Conservation (phyloP, 2,329 filamentous ascomycete genomes). For the Akanthomyces dipterigenus region DNA sequence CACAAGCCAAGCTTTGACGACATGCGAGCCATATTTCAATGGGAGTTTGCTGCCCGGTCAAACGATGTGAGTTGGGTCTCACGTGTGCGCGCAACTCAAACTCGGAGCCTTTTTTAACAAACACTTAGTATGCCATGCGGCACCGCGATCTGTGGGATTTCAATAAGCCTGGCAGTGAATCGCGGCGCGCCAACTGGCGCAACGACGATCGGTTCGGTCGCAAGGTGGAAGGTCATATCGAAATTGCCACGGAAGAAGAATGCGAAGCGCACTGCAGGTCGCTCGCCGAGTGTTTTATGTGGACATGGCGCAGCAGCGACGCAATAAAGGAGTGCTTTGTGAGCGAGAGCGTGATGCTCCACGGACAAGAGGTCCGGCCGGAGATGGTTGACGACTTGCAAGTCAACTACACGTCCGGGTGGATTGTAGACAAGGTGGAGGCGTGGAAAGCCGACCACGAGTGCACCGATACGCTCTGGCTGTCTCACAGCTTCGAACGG, state of each 20-base stretch:
- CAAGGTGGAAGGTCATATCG: neutral
- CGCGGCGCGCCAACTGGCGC: slow-evolving; percentile 6
- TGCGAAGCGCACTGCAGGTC: slow-evolving; percentile 7
- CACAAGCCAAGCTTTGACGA: slow-evolving; percentile 11
- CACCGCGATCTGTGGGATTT: slow-evolving; percentile 10
- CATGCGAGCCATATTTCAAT: slow-evolving; percentile 13
- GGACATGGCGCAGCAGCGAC: neutral
- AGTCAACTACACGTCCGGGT: neutral
- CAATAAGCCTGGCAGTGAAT: neutral
- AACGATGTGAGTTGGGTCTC: neutral
- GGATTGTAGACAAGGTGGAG: neutral
- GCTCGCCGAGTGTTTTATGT: neutral
- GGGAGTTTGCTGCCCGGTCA: slow-evolving; percentile 12
- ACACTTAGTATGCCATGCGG: neutral
- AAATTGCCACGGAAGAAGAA: neutral
- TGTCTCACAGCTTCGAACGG: neutral
- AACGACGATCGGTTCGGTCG: slow-evolving; percentile 5
- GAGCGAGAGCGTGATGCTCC: neutral
- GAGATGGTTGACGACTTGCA: neutral
- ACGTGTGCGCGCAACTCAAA: too few relatives aligned
- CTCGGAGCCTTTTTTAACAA: neutral
- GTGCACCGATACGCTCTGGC: neutral
- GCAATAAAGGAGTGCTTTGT: neutral
- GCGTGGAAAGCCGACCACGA: neutral
- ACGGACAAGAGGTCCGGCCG: neutral